Evolutionary conservation across 2,329 filamentous ascomycete genomes (phyloP), one percentile per base, ranked within the genome.

Genomic region (Rutstroemia sp.): DNA sequence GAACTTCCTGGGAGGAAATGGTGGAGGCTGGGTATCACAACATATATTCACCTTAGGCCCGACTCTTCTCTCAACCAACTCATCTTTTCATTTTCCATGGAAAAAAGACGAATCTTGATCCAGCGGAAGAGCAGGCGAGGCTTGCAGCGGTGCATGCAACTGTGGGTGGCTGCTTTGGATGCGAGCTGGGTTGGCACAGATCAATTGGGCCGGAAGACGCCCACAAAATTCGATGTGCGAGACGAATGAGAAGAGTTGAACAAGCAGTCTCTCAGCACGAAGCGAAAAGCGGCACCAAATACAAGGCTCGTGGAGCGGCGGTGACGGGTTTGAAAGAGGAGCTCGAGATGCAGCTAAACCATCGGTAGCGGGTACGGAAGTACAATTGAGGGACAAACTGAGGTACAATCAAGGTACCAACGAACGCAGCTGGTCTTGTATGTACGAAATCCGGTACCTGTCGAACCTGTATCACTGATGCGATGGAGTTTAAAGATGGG

Each of bases 1-100:
- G 51, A 37, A 10, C 30, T 12, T 34, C 30, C 10, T 12, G 25
- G 51, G 25, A 12, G 30, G 50, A 50, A 55, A 50, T 50, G 17
- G 16, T 42, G 53, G 53, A 55, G 53, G 53, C 38, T 55, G 46
- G 52, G 53, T 55, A 37, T 50, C 53, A 55, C 53, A 55, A 25
- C 53, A 50, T 42, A 41, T n/a, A 50, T 5, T 55, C 25, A 55
- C 52, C 52, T 42, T 17, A 12, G 37, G 9, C 25, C 41, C 39
- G 39, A 7, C 16, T 54, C 23, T 49, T 49, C 52, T 30, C 5
- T 54, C 23, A 16, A 49, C 25, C 44, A 39, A 16, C 27, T 44
- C 46, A 16, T 51, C 21, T 41, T 17, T 25, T 10, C 44, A 14
- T 14, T 46, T 53, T 37, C 14, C 51, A 48, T 54, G 44, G 21